Evolutionary conservation across 148 eudicot genomes (phyloP), one percentile per base, ranked within the genome.

Genomic region (Dianthus caryophyllus): DNA sequence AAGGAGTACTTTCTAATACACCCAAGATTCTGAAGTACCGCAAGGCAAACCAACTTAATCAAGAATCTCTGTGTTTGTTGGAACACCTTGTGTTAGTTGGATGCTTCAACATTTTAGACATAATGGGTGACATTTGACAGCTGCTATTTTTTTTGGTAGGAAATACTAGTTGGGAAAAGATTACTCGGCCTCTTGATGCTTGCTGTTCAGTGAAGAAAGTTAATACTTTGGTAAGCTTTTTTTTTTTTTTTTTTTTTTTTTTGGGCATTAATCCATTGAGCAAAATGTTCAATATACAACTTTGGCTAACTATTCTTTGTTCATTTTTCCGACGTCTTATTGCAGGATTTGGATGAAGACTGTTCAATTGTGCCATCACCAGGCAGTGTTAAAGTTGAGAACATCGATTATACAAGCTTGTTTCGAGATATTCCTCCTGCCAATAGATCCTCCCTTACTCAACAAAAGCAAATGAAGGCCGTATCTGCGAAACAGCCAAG

Each of bases 341-440:
- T 18, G 67, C 84, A 88, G 96, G 75, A 27, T 65, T 61, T 63
- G 17, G 80, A 78, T 70, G 69, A 68, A 53, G 76, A 66, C 57
- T 25, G 76, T 52, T 75, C 71, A 66, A 41, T 60, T 24, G 70
- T 74, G 67, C 71, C 77, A 48, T 58, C 75, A 16, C 73, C 85
- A 62, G 73, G 81, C 69, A 54, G 61, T 17, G 65, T 68, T 62
- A 78, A 43, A 51, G 74, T 52, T 22, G 84, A 78, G 69, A 75
- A 41, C 47, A 71, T 71, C 63, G 78, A 69, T 55, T 52, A 64
- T 61, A 69, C 72, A 60, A 60, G 69, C 26, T 73, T 65, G 48
- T 67, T 80, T 69, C 68, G 33, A 65, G 80, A 80, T 61, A 63
- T 93, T 74, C 76, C 70, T 80, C 98, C 96, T 77, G 98, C 98